These are phyloP conservation scores for Raphanus hybrid DNA, from an alignment of 441 rosid genomes.

Conservation along the genomic window DNA sequence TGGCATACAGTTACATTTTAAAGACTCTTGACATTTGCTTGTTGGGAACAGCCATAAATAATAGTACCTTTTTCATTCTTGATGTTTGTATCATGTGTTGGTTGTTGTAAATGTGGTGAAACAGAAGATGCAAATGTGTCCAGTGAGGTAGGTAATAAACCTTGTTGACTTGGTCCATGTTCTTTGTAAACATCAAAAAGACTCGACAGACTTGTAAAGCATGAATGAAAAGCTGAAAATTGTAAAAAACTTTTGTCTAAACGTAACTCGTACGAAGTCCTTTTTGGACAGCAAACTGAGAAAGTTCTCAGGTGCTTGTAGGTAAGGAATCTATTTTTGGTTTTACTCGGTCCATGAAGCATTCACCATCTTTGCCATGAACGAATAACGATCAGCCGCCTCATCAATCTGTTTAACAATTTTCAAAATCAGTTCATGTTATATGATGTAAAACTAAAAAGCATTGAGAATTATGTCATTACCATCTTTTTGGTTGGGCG, in stretches of 20 bases:
- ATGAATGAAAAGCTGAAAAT: constrained; percentile 1
- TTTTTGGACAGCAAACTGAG: constrained; percentile 1
- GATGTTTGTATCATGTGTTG: not conserved
- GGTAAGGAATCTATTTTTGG: not conserved
- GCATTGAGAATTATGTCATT: constrained; percentile 7
- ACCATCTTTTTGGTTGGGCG: constrained; percentile 92
- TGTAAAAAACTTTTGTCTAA: not conserved
- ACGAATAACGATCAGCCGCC: constrained; percentile 84
- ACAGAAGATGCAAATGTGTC: not conserved
- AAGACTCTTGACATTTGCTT: constrained; percentile 9
- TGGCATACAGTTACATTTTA: constrained; percentile 5
- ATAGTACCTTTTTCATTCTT: not conserved
- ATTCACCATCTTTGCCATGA: constrained; percentile 84
- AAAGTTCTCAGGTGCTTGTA: not conserved
- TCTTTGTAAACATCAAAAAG: not conserved
- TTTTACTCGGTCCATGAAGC: constrained; percentile 73
- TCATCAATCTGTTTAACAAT: constrained; percentile 65
- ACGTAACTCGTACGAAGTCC: constrained; percentile 6
- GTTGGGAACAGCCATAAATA: not conserved
- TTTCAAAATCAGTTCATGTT: not conserved
- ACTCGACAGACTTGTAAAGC: not conserved
- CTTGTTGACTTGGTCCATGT: not conserved
- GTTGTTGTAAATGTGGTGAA: not conserved
- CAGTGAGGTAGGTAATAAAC: not conserved
- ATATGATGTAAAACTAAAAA: not conserved